Conservation (phyloP, 495 filamentous ascomycete genomes). For the Xylaria intraflava region DNA sequence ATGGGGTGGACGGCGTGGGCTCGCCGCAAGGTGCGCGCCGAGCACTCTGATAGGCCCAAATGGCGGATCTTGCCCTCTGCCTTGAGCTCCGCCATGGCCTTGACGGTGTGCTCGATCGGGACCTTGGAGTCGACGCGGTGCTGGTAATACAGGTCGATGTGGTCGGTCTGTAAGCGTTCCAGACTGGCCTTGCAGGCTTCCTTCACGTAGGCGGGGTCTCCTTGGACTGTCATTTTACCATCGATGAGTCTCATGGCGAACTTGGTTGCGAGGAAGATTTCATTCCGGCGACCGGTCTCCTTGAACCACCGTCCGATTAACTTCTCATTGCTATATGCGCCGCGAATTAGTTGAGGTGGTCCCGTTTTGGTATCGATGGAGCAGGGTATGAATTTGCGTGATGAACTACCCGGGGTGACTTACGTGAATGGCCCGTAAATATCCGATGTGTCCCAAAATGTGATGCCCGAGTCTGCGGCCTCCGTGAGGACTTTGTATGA, state of each 20-base stretch:
- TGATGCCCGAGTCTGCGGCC: slow-evolving; percentile 29
- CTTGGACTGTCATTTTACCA: slow-evolving; percentile 9
- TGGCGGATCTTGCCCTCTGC: slow-evolving; percentile 50
- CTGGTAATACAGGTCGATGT: slow-evolving; percentile 55
- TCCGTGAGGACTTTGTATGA: slow-evolving; percentile 29
- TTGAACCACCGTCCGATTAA: slow-evolving; percentile 43
- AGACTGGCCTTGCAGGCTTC: slow-evolving; percentile 40
- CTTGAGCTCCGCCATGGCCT: slow-evolving; percentile 38
- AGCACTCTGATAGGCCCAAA: slow-evolving; percentile 50
- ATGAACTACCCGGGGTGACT: neutral
- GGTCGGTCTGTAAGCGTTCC: slow-evolving; percentile 39
- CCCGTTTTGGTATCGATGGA: neutral
- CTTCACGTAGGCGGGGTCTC: slow-evolving; percentile 26
- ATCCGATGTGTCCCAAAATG: slow-evolving; percentile 35
- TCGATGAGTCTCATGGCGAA: slow-evolving; percentile 23
- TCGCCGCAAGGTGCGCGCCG: slow-evolving; percentile 45
- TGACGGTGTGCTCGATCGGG: slow-evolving; percentile 56
- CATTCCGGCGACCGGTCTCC: slow-evolving; percentile 31
- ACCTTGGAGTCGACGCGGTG: slow-evolving; percentile 46
- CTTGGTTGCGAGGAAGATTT: slow-evolving; percentile 51
- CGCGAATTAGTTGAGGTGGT: slow-evolving; percentile 20
- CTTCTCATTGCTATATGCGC: slow-evolving; percentile 27
- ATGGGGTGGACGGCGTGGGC: slow-evolving; percentile 50
- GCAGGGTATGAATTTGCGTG: neutral
- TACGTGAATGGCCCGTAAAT: slow-evolving; percentile 27